Base-by-base conservation (phyloP, 2,329 filamentous ascomycete species). In the Alternaria rosae region DNA sequence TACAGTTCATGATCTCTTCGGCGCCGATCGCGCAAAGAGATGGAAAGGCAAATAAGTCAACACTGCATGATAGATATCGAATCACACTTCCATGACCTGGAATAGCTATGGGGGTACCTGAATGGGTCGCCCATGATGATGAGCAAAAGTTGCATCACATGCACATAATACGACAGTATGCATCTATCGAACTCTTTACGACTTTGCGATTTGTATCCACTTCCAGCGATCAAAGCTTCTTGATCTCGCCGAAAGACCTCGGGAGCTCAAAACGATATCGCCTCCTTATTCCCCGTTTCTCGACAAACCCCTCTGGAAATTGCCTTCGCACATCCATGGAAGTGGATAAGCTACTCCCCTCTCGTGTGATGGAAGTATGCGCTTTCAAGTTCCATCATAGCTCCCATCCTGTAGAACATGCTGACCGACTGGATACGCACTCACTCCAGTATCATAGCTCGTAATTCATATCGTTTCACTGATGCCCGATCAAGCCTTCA, bases 201-300 rank as follows among this genome's bases (percentile, higher is more conserved):
- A 50, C 11, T 15, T 32, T 3, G 17, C 25, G 21, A n/a, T 2
- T 6, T 12, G 21, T 50, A 32, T 32, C 45, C 17, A 32, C 26
- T 21, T 50, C n/a, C 32, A 17, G 28, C 17, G 17, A 50, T 50
- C 26, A 50, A 50, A 10, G n/a, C 35, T 38, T 38, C 35, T 38
- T 38, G 35, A 6, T 38, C 35, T 38, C 35, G n/a, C 35, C 35
- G n/a, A 38, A 38, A 9, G 5, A 8, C 2, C 35, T 38, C 35
- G 17, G n/a, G 5, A 8, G 4, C 35, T 38, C 35, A 38, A n/a
- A 38, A 2, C 5, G 3, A 10, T 3, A 38, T 38, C 3, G n/a
- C 35, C 35, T 38, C 35, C 35, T 11, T 38, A 6, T 17, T 17
- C 35, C 35, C 10, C 15, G 17, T 17, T 3, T 17, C 17, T 38